These are phyloP conservation scores for Rossbeevera mucosa DNA, from an alignment of 768 basidiomycete species.

Conservation along the genomic window DNA sequence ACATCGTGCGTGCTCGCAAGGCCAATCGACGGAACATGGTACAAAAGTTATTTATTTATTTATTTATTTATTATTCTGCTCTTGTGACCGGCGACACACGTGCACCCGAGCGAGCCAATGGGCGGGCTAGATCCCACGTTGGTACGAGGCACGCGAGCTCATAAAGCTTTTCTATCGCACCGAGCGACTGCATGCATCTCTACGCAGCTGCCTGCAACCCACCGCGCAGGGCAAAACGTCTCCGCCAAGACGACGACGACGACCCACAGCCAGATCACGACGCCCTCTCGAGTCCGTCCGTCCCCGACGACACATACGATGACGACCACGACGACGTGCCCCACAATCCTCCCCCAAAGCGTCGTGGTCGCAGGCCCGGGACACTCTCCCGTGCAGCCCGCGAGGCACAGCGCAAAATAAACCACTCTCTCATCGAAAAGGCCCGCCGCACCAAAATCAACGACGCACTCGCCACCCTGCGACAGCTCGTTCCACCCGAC, in stretches of 20 bases:
- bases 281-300: slow-evolving; percentile 13
- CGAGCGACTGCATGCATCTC: slow-evolving; percentile 18
- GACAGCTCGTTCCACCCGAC: slow-evolving; percentile 68
- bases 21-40: slow-evolving; percentile 12
- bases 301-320: slow-evolving; percentile 23
- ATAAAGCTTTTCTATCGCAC: slow-evolving; percentile 16
- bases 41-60: neutral
- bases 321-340: slow-evolving; percentile 18
- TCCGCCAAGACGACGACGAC: slow-evolving; percentile 22
- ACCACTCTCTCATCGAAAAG: slow-evolving; percentile 94
- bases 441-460: slow-evolving; percentile 94
- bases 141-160: slow-evolving; percentile 24
- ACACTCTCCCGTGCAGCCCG: slow-evolving; percentile 70
- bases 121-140: slow-evolving; percentile 3
- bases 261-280: neutral
- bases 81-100: slow-evolving; percentile 14
- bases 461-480: slow-evolving; percentile 74
- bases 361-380: slow-evolving; percentile 70
- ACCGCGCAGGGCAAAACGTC: slow-evolving; percentile 43
- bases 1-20: neutral
- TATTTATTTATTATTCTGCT: neutral
- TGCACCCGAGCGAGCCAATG: slow-evolving; percentile 21
- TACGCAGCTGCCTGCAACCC: slow-evolving; percentile 42
- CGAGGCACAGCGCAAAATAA: slow-evolving; percentile 85
- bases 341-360: slow-evolving; percentile 38